These are phyloP conservation scores for Biscogniauxia mediterranea DNA, from an alignment of 2,329 filamentous ascomycete species.

Conservation along the genomic window DNA sequence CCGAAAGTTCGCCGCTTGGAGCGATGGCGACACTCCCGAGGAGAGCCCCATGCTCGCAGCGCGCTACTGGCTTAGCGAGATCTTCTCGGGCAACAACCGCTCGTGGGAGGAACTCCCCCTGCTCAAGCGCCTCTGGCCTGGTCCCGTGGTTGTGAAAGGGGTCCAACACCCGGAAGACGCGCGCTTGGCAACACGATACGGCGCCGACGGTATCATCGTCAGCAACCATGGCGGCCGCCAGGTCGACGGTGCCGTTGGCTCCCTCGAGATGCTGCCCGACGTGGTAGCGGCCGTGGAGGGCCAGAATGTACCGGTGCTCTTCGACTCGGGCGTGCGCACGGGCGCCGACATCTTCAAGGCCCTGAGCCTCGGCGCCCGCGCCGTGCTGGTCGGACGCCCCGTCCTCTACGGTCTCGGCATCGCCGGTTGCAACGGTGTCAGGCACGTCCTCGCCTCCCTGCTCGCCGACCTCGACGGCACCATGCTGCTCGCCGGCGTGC, in stretches of 20 bases:
- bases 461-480: conserved; percentile 29
- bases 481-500: conserved; percentile 27
- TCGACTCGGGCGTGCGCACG: conserved; percentile 60
- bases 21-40: conserved; percentile 45
- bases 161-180: conserved; percentile 34
- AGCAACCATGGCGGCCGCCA: conserved; percentile 60
- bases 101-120: conserved; percentile 26
- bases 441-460: conserved; percentile 27
- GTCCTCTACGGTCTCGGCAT: conserved; percentile 48
- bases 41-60: conserved; percentile 50
- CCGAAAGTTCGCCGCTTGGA: conserved; percentile 50
- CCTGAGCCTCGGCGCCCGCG: conserved; percentile 50
- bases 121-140: conserved; percentile 28
- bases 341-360: conserved; percentile 61
- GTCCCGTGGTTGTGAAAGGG: conserved; percentile 34
- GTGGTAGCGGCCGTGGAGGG: conserved; percentile 63
- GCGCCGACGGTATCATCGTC: conserved; percentile 44
- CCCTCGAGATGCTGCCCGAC: conserved; percentile 56
- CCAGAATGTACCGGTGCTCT: conserved; percentile 55
- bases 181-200: conserved; percentile 15
- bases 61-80: conserved; percentile 33
- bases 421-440: conserved; percentile 27
- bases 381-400: conserved; percentile 57
- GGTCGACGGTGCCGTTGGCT: conserved; percentile 53
- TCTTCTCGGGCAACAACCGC: conserved; percentile 28